phyloP scores from a whole-genome alignment of 2,329 filamentous ascomycete species.

The Diaporthe citriasiana region DNA sequence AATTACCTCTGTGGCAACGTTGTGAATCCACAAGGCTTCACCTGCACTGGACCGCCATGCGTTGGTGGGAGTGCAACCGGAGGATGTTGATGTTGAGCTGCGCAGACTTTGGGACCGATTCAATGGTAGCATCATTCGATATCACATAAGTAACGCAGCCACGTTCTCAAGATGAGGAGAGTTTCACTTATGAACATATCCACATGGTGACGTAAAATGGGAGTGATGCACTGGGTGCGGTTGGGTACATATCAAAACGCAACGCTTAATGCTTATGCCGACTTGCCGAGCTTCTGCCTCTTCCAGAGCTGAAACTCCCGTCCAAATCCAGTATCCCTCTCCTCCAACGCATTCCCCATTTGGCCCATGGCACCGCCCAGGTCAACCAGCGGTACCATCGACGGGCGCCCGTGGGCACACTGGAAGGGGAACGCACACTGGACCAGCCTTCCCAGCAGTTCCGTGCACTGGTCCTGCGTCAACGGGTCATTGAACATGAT shows the following conservation, averaged over 20 bases:
- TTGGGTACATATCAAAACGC: not conserved
- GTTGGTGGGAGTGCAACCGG: constrained; percentile 23
- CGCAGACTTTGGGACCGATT: no score
- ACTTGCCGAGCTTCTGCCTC: not conserved
- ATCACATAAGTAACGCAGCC: no score
- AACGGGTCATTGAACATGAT: constrained; percentile 89
- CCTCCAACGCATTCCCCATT: not conserved
- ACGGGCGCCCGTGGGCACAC: constrained; percentile 83
- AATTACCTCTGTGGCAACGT: constrained; percentile 38
- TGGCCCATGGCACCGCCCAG: constrained; percentile 54
- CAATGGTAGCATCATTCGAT: no score
- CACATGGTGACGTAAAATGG: no score
- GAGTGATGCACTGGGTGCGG: not conserved
- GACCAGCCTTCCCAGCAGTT: constrained; percentile 70
- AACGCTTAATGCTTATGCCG: not conserved
- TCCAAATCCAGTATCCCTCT: not conserved
- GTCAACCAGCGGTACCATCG: constrained; percentile 74
- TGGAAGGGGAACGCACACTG: constrained; percentile 82
- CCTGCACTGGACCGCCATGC: constrained; percentile 36
- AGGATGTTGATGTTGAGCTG: not conserved
- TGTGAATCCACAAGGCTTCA: constrained; percentile 27
- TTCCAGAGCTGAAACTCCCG: constrained; percentile 10
- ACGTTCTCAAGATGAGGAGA: no score
- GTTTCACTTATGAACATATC: no score
- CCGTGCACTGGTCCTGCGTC: constrained; percentile 67